These are phyloP conservation scores for Bryoglossum gracile DNA, from an alignment of 495 filamentous ascomycete species.

Conservation along the genomic window DNA sequence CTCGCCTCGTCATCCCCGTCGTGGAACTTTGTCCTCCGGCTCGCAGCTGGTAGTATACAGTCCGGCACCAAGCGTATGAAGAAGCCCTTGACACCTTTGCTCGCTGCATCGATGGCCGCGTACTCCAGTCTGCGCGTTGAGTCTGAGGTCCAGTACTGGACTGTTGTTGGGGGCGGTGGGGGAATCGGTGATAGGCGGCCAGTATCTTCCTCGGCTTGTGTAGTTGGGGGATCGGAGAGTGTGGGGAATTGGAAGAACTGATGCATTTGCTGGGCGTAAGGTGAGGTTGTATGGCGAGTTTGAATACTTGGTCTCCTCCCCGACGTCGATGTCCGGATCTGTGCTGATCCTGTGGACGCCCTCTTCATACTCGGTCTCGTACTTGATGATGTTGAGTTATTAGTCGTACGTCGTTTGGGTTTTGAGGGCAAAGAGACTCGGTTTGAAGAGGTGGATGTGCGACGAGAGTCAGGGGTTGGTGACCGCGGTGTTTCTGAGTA, in stretches of 20 bases:
- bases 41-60: slow-evolving; percentile 41
- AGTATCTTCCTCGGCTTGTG: background rate
- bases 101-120: slow-evolving; percentile 50
- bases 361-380: slow-evolving; percentile 15
- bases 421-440: slow-evolving; percentile 1
- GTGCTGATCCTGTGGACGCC: slow-evolving; percentile 4
- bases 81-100: slow-evolving; percentile 45
- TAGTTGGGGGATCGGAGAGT: background rate
- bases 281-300: slow-evolving; percentile 9
- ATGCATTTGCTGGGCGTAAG: slow-evolving; percentile 3
- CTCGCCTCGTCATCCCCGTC: slow-evolving; percentile 37
- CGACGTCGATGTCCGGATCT: background rate
- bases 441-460: slow-evolving; percentile 8
- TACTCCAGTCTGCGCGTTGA: slow-evolving; percentile 47
- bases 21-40: slow-evolving; percentile 40
- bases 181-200: background rate
- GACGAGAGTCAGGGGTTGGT: background rate
- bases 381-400: background rate
- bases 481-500: slow-evolving; percentile 5
- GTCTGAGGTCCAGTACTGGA: slow-evolving; percentile 51
- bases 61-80: slow-evolving; percentile 45
- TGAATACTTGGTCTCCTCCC: slow-evolving; percentile 3
- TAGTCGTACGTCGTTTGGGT: slow-evolving; percentile 5
- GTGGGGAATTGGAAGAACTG: slow-evolving; percentile 25
- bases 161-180: slow-evolving; percentile 41